phyloP scores from a whole-genome alignment of 768 basidiomycete species.

The Mycena kentingensis region DNA sequence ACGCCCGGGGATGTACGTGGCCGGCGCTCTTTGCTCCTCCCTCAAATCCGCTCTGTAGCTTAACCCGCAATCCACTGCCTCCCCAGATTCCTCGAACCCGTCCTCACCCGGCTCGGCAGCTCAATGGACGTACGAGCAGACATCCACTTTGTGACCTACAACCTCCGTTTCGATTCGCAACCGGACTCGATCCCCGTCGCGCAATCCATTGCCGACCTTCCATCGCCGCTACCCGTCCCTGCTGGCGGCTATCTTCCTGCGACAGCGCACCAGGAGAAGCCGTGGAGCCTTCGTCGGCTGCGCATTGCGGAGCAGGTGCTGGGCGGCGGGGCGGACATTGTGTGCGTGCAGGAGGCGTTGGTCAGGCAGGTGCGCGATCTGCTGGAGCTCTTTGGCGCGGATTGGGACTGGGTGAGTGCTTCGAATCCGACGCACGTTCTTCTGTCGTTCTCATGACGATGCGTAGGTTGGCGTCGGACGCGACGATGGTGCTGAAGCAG shows the following conservation, averaged over 20 bases:
- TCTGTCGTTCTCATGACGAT: background rate
- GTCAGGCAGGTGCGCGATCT: slow-evolving; percentile 59
- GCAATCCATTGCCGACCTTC: slow-evolving; percentile 43
- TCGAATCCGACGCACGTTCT: background rate
- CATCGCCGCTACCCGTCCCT: slow-evolving; percentile 41
- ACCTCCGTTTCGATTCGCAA: slow-evolving; percentile 54
- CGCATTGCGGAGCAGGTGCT: slow-evolving; percentile 47
- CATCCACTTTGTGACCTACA: slow-evolving; percentile 48
- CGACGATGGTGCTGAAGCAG: slow-evolving; percentile 53
- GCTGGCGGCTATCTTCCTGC: slow-evolving; percentile 27
- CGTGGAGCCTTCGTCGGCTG: slow-evolving; percentile 56
- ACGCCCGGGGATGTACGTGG: too few relatives aligned
- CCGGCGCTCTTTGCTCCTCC: too few relatives aligned
- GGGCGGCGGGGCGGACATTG: slow-evolving; percentile 35
- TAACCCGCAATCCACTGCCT: too few relatives aligned
- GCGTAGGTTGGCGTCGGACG: slow-evolving; percentile 60
- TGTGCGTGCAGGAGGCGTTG: slow-evolving; percentile 53
- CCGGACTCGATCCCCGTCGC: slow-evolving; percentile 50
- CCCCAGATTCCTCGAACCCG: too few relatives aligned
- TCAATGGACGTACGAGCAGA: too few relatives aligned
- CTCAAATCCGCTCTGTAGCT: too few relatives aligned
- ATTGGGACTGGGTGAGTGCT: slow-evolving; percentile 52
- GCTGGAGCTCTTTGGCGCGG: slow-evolving; percentile 50
- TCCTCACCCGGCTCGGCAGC: too few relatives aligned
- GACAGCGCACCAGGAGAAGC: slow-evolving; percentile 40